Evolutionary conservation across 1,139 yeast species (phyloP).

Genomic region (Lodderomyces orthopsilosis): DNA sequence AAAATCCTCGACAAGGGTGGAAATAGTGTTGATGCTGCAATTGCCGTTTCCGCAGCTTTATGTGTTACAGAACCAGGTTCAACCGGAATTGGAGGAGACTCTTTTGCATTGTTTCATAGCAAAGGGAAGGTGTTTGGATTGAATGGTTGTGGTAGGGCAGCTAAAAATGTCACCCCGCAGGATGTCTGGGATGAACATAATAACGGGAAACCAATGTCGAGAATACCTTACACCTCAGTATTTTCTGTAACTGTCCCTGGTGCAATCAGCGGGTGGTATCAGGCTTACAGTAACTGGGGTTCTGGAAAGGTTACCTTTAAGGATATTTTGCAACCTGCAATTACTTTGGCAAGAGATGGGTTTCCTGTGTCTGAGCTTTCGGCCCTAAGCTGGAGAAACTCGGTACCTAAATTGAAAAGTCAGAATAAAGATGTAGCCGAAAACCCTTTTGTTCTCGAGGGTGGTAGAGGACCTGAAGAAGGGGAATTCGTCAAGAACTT

Average conservation of each 20-base stretch:
- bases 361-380: slow-evolving; percentile 63
- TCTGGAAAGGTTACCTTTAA: slow-evolving; percentile 60
- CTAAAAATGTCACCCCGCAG: slow-evolving; percentile 50
- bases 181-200: slow-evolving; percentile 43
- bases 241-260: slow-evolving; percentile 74
- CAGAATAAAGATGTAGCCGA: slow-evolving; percentile 36
- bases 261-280: slow-evolving; percentile 75
- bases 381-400: slow-evolving; percentile 50
- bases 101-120: slow-evolving; percentile 64
- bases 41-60: slow-evolving; percentile 75
- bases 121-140: slow-evolving; percentile 53
- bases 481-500: slow-evolving; percentile 61
- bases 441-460: slow-evolving; percentile 33
- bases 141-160: slow-evolving; percentile 78
- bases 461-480: slow-evolving; percentile 45
- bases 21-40: slow-evolving; percentile 78
- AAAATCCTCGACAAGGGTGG: slow-evolving; percentile 69
- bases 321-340: slow-evolving; percentile 67
- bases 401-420: slow-evolving; percentile 33
- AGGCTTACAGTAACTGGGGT: slow-evolving; percentile 69
- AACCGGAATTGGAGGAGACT: slow-evolving; percentile 84
- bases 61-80: slow-evolving; percentile 73
- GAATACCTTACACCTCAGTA: slow-evolving; percentile 49
- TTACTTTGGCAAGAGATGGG: slow-evolving; percentile 66
- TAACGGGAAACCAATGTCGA: slow-evolving; percentile 36